Conservation (phyloP, 495 filamentous ascomycete genomes). For the Astrothelium subdiscretum region DNA sequence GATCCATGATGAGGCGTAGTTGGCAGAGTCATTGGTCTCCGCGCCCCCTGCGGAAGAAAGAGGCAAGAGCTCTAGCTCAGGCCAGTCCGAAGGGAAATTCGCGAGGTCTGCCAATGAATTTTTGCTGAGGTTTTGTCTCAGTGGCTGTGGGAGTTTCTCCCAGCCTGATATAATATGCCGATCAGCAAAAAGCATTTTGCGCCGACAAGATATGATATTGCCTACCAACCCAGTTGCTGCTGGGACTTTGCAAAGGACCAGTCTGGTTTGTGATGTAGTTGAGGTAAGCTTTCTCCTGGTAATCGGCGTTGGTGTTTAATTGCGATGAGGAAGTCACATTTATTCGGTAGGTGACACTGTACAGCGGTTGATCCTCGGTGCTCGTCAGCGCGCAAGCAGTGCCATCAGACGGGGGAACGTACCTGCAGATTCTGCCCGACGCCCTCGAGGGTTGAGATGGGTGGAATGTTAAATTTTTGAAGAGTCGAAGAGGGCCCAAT, state of each 20-base stretch:
- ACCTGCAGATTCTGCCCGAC: slow-evolving; percentile 25
- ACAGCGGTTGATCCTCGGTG: slow-evolving; percentile 18
- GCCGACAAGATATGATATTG: no score
- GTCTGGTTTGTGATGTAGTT: neutral
- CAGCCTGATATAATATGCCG: no score
- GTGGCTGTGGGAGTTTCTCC: slow-evolving; percentile 16
- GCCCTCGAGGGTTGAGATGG: neutral
- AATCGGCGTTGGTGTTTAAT: neutral
- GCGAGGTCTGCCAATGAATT: slow-evolving; percentile 23
- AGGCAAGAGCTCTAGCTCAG: slow-evolving; percentile 42
- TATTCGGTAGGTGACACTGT: slow-evolving; percentile 8
- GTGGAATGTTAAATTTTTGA: neutral
- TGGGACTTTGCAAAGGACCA: slow-evolving; percentile 11
- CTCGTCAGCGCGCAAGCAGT: no score
- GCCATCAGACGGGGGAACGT: no score
- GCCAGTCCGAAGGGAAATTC: slow-evolving; percentile 43
- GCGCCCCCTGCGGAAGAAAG: slow-evolving; percentile 17
- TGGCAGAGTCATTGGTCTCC: slow-evolving; percentile 12
- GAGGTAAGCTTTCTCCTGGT: neutral
- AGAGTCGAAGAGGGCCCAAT: neutral
- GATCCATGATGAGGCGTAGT: neutral
- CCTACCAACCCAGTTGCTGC: slow-evolving; percentile 7
- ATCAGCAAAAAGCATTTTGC: no score
- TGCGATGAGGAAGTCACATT: neutral
- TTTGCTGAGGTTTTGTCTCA: slow-evolving; percentile 1